These are phyloP conservation scores for Aspergillus bridgeri DNA, from an alignment of 495 filamentous ascomycete species.

Conservation along the genomic window DNA sequence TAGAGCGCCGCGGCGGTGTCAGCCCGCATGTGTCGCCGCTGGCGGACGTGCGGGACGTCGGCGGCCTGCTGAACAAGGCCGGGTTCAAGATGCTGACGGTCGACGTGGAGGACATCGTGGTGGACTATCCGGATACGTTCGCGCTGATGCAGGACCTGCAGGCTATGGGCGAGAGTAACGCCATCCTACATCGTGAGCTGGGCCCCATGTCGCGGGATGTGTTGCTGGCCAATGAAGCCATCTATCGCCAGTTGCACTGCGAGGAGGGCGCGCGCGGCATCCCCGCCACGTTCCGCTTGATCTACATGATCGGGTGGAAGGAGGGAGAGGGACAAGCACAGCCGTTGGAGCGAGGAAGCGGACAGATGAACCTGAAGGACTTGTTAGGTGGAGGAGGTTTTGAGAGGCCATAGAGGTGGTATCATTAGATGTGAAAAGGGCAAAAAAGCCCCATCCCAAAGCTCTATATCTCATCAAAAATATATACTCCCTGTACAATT, in stretches of 20 bases:
- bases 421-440: too few species aligned
- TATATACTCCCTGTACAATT: conserved; percentile 19
- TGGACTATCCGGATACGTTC: conserved; percentile 92
- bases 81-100: conserved; percentile 96
- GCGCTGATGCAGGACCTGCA: conserved; percentile 90
- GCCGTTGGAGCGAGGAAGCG: conserved; percentile 79
- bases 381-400: conserved; percentile 62
- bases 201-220: conserved; percentile 77
- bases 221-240: conserved; percentile 79
- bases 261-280: conserved; percentile 63
- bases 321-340: conserved; percentile 72
- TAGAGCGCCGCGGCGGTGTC: conserved; percentile 83
- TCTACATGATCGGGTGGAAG: conserved; percentile 99
- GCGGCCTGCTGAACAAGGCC: conserved; percentile 77
- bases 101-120: conserved; percentile 94
- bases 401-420: conserved; percentile 25
- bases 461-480: not conserved
- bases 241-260: conserved; percentile 81
- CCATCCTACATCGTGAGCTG: conserved; percentile 73
- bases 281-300: conserved; percentile 87
- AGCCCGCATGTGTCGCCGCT: conserved; percentile 82
- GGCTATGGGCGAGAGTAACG: conserved; percentile 91
- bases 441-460: not conserved
- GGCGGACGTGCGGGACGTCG: conserved; percentile 89
- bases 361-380: conserved; percentile 78